Percentiles rank a stretch among this genome's conserved stretches.
These are phyloP conservation scores for Rauvolfia tetraphylla DNA, from an alignment of 257 asterid species.

Conservation along the genomic window DNA sequence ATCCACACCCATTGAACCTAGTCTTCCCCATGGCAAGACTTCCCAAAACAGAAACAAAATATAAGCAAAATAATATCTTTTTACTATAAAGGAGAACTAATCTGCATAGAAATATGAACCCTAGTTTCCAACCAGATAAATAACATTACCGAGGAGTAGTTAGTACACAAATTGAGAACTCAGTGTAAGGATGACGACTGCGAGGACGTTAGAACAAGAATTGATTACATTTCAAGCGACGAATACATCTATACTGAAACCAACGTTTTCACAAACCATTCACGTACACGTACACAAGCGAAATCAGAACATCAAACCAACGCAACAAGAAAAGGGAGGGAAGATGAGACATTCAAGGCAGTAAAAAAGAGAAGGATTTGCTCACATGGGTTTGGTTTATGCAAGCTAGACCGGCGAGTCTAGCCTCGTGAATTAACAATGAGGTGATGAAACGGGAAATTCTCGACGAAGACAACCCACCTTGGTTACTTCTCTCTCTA, in stretches of 20 bases:
- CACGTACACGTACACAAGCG: conserved; percentile 3
- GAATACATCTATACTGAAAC: not conserved
- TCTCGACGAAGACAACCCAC: not conserved
- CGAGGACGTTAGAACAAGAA: conserved; percentile 27
- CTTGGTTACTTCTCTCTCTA: conserved; percentile 19
- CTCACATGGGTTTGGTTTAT: conserved; percentile 58
- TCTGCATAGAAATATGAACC: conserved; percentile 37
- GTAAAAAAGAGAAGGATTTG: conserved; percentile 19
- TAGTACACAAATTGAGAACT: conserved; percentile 35
- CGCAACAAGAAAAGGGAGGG: not conserved
- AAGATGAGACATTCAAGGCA: conserved; percentile 10
- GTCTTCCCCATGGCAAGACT: conserved; percentile 39
- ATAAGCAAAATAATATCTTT: conserved; percentile 7
- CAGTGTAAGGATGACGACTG: conserved; percentile 39
- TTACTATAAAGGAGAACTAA: conserved; percentile 9
- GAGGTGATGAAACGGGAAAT: not conserved
- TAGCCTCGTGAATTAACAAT: not conserved
- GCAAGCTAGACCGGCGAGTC: conserved; percentile 20
- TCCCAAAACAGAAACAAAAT: conserved; percentile 23
- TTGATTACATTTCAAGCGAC: conserved; percentile 25
- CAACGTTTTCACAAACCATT: not conserved
- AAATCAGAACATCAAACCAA: not conserved
- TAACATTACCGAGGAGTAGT: conserved; percentile 22
- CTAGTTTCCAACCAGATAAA: conserved; percentile 22
- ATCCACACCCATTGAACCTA: conserved; percentile 75